A percentile compares a stretch with the other conserved stretches of the same genome.
Evolutionary conservation across 108 stramenopile species (phyloP).

Genomic region (Nitzschia sp.): DNA sequence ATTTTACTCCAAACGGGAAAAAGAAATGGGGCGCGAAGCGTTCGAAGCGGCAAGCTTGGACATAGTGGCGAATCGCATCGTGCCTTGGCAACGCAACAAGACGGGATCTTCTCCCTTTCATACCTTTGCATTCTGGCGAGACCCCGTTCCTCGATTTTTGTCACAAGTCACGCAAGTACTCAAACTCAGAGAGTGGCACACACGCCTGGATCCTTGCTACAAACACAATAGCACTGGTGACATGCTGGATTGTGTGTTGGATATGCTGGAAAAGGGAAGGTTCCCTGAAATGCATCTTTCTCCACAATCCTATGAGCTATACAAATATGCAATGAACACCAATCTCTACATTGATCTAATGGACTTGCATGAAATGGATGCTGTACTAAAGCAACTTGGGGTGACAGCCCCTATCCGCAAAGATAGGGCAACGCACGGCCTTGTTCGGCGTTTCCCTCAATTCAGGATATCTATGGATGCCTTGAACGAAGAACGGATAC

Average conservation of each 20-base stretch:
- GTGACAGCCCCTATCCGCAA: not conserved
- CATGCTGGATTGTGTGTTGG: constrained; percentile 10
- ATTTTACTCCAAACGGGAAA: constrained; percentile 17
- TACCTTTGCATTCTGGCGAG: constrained; percentile 4
- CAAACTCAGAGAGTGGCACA: constrained; percentile 11
- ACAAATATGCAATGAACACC: constrained; percentile 11
- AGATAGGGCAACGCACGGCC: constrained; percentile 8
- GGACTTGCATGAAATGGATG: constrained; percentile 4
- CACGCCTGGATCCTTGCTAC: constrained; percentile 9
- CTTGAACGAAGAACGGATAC: constrained; percentile 3
- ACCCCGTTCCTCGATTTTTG: constrained; percentile 5
- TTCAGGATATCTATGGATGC: constrained; percentile 1
- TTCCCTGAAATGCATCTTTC: constrained; percentile 16
- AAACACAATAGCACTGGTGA: constrained; percentile 1
- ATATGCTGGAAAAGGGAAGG: constrained; percentile 6
- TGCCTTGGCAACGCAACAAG: not conserved
- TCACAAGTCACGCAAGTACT: constrained; percentile 9
- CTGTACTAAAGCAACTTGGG: not conserved
- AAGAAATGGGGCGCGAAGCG: constrained; percentile 5
- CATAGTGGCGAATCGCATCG: not conserved
- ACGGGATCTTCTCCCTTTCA: not conserved
- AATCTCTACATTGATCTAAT: constrained; percentile 11
- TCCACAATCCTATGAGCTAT: constrained; percentile 18
- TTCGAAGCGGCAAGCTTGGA: not conserved
- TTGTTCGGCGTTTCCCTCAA: constrained; percentile 1